phyloP scores from a whole-genome alignment of 345 rosid genomes.

The Erysimum cheiranthoides region DNA sequence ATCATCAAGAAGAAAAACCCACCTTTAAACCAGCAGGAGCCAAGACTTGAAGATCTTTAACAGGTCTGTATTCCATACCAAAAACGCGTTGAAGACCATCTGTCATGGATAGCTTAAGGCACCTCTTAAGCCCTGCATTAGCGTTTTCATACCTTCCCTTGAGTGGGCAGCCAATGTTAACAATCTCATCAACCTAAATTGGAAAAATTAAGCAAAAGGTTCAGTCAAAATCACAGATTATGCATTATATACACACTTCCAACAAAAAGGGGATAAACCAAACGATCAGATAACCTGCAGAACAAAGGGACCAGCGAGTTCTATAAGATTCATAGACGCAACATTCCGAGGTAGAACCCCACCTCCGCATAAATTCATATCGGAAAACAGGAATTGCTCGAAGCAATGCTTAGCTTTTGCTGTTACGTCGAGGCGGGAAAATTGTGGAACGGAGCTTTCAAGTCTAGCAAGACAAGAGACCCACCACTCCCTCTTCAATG shows the following conservation, averaged over 20 bases:
- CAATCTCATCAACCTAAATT: slow-evolving; percentile 92
- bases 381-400: slow-evolving; percentile 73
- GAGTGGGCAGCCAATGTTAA: slow-evolving; percentile 77
- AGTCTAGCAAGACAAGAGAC: slow-evolving; percentile 60
- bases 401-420: slow-evolving; percentile 83
- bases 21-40: slow-evolving; percentile 88
- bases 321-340: slow-evolving; percentile 67
- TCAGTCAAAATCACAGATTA: slow-evolving; percentile 19
- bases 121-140: slow-evolving; percentile 77
- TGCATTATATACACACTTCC: background rate
- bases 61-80: slow-evolving; percentile 92
- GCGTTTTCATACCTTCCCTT: slow-evolving; percentile 74
- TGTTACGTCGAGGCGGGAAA: slow-evolving; percentile 50
- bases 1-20: slow-evolving; percentile 25
- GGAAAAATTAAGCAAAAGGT: background rate
- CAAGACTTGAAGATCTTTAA: slow-evolving; percentile 79
- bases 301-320: slow-evolving; percentile 86
- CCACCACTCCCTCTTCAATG: slow-evolving; percentile 73
- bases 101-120: slow-evolving; percentile 90
- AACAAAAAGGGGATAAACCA: background rate
- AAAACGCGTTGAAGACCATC: slow-evolving; percentile 93
- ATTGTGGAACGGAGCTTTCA: slow-evolving; percentile 53
- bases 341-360: slow-evolving; percentile 81
- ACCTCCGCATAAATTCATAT: slow-evolving; percentile 76
- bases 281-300: slow-evolving; percentile 64